Evolutionary conservation across 192 early-diverging fungal species (phyloP), one percentile per base, ranked within the genome.

Genomic region (Dispira parvispora): DNA sequence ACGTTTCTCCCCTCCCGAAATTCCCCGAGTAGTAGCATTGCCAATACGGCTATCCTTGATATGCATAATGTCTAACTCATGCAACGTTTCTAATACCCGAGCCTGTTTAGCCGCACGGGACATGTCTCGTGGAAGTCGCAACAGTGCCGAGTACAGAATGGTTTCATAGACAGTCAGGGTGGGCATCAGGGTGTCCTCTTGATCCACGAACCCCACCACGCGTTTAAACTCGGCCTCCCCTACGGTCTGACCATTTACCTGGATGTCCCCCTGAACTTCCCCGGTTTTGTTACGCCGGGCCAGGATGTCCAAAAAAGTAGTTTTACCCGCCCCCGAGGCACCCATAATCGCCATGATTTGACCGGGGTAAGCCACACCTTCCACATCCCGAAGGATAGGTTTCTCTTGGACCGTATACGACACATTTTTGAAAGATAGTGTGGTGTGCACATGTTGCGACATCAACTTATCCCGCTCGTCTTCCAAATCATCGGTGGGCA

Each of bases 261-360:
- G 73, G 18, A 94, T 83, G 47, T 84, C 76, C 8, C 94, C 92
- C 27, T 75, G 69, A 16, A 90, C 78, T 0, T 64, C 73, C 50
- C 86, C 82, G 42, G 80, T 68, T 63, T 87, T 83, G 70, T 82
- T 76, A 65, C 91, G 72, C 6, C 81, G 75, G 0, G 94, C 91
- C 21, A 96, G 75, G 64, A 96, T 91, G 68, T 96, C 90, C 45
- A 96, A 72, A 53, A 94, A 73, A 32, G 85, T 92, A 13, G 94
- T 91, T 68, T 96, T 96, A 12, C 94, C 94, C 0, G 94, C 94
- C 58, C 58, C 58, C 32, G 89, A 91, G 11, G 86, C 87, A 9
- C 91, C 94, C 80, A 96, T 87, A 43, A 96, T 88, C 13, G 91
- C 94, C 79, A 92, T 82, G 10, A 97, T 82, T 64, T 94, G 78